phyloP scores from a whole-genome alignment of 75 land plant species.

The Pinus albicaulis region DNA sequence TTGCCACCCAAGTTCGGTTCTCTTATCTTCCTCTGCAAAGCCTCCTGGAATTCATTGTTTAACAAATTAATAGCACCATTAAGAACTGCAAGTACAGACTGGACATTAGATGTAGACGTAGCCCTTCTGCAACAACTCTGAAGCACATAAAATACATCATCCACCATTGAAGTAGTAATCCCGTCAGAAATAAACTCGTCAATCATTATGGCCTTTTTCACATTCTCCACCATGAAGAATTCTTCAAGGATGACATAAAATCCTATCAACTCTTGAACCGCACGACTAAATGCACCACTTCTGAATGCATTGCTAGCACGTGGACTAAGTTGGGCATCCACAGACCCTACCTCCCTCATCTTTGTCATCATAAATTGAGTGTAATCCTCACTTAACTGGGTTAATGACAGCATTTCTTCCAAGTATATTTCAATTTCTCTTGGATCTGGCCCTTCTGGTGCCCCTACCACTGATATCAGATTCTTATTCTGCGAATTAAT shows the following conservation, averaged over 20 bases:
- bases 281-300: conserved; percentile 46
- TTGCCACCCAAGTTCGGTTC: conserved; percentile 80
- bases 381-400: conserved; percentile 90
- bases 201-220: conserved; percentile 85
- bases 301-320: conserved; percentile 58
- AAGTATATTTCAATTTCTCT: conserved; percentile 80
- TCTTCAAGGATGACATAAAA: conserved; percentile 66
- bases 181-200: conserved; percentile 81
- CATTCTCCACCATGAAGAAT: conserved; percentile 93
- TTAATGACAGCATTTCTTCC: conserved; percentile 77
- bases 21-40: conserved; percentile 73
- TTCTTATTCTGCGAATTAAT: conserved; percentile 69
- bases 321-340: conserved; percentile 71
- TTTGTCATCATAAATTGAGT: conserved; percentile 77
- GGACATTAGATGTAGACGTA: conserved; percentile 71
- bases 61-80: conserved; percentile 64
- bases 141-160: conserved; percentile 87
- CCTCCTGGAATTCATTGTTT: conserved; percentile 80
- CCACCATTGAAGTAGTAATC: conserved; percentile 92
- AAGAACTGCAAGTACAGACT: conserved; percentile 67
- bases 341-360: conserved; percentile 65
- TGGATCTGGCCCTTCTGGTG: conserved; percentile 76
- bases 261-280: conserved; percentile 64
- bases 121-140: conserved; percentile 89
- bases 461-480: conserved; percentile 41